Evolutionary conservation across 1,284 basidiomycete species (phyloP).

Genomic region (Cryptococcus sp.): DNA sequence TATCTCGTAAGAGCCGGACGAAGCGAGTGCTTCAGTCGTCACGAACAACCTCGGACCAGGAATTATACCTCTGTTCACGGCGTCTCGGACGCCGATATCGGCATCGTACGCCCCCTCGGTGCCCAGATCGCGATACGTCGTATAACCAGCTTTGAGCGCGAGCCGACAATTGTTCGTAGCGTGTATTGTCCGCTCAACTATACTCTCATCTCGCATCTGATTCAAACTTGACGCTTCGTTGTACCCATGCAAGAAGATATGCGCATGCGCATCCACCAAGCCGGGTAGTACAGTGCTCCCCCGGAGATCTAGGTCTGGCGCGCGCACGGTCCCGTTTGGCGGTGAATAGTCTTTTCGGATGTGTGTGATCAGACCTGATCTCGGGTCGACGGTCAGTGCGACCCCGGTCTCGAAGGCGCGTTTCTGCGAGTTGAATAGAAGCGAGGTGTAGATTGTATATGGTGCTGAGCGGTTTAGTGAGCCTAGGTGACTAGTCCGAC

Average conservation of each 20-base stretch:
- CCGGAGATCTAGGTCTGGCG: slow-evolving; percentile 57
- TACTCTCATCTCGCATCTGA: slow-evolving; percentile 63
- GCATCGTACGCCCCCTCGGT: slow-evolving; percentile 44
- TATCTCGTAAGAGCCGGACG: slow-evolving; percentile 65
- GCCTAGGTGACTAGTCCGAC: too few species aligned
- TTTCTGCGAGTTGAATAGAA: slow-evolving; percentile 15
- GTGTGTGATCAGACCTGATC: slow-evolving; percentile 13
- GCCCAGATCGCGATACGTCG: slow-evolving; percentile 56
- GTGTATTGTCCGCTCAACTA: slow-evolving; percentile 61
- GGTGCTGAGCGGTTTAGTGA: neutral
- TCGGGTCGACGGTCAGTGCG: slow-evolving; percentile 10
- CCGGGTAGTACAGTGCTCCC: slow-evolving; percentile 62
- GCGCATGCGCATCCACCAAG: slow-evolving; percentile 68
- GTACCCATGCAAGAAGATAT: slow-evolving; percentile 66
- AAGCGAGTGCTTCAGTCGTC: slow-evolving; percentile 63
- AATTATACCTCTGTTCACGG: slow-evolving; percentile 57
- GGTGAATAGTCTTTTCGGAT: neutral
- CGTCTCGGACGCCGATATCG: slow-evolving; percentile 9
- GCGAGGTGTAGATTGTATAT: slow-evolving; percentile 15
- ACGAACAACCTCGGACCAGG: slow-evolving; percentile 68
- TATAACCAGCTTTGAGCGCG: slow-evolving; percentile 67
- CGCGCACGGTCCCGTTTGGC: neutral
- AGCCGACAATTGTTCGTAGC: slow-evolving; percentile 64
- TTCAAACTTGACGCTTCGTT: slow-evolving; percentile 64
- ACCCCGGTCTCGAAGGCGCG: slow-evolving; percentile 5